Evolutionary conservation across 2,329 filamentous ascomycete genomes (phyloP).

Genomic region (Biscogniauxia marginata): DNA sequence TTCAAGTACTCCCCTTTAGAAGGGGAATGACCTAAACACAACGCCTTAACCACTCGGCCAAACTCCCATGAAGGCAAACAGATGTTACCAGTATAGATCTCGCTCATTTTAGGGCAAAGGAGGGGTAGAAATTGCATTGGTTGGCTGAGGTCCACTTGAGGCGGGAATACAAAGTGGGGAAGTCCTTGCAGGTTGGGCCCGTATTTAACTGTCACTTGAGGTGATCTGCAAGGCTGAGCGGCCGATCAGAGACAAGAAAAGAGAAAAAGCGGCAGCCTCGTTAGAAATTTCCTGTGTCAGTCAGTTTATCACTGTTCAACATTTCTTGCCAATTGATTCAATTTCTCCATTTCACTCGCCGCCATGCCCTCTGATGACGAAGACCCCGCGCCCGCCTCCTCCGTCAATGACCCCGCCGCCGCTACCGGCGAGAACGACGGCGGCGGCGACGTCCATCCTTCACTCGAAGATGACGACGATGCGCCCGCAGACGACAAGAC

Average conservation of each 20-base stretch:
- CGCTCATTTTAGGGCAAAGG: not conserved
- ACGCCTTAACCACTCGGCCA: constrained; percentile 59
- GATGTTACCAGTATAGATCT: not conserved
- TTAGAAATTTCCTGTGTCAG: not conserved
- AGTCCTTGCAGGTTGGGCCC: too few species aligned
- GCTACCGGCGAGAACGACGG: constrained; percentile 25
- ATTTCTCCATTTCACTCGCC: too few species aligned
- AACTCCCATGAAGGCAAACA: constrained; percentile 31
- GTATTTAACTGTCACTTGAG: not conserved
- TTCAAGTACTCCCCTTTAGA: constrained; percentile 12
- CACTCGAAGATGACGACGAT: constrained; percentile 44
- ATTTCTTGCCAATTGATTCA: too few species aligned
- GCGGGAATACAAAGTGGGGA: not conserved
- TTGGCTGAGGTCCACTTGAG: not conserved
- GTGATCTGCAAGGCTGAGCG: not conserved
- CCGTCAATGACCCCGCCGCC: constrained; percentile 10
- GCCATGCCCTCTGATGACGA: constrained; percentile 32
- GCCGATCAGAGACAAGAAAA: not conserved
- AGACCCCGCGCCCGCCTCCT: constrained; percentile 16
- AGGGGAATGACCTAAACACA: constrained; percentile 48
- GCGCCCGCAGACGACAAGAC: constrained; percentile 73
- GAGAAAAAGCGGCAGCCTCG: not conserved
- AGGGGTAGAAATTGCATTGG: not conserved
- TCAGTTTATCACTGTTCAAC: too few species aligned
- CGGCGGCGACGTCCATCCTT: constrained; percentile 15